Base-by-base conservation (phyloP, 148 eudicot genomes). In the Chenopodium suecicum region DNA sequence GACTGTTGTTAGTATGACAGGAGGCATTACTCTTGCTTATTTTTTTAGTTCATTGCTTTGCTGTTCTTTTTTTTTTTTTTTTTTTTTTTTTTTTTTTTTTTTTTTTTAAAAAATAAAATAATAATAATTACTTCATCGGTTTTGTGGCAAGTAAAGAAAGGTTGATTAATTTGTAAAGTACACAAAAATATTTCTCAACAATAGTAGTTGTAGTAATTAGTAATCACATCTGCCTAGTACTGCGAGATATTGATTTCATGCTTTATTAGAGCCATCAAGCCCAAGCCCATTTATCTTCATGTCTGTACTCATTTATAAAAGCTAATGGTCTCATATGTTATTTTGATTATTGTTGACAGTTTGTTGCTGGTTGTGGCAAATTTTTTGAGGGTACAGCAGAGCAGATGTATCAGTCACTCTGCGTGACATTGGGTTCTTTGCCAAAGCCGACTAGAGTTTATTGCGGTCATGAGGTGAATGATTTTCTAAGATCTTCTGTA, bases 331-430 rank as follows among this genome's bases (percentile, higher is more conserved):
- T 73, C 47, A 66, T 50, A 11, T 67, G 60, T 69, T 10, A 78
- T 22, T 29, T 46, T 79, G 34, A 48, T 54, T 71, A 77, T 44
- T 64, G 76, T 80, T 56, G 79, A 78, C 89, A 95, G 99, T 95
- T 95, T 78, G 50, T 95, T 81, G 99, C 98, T 90, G 99, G 99
- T 47, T 95, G 99, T 83, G 99, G 99, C 48, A 95, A 85, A 86
- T 93, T 95, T 82, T 93, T 92, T 50, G 99, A 95, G 86, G 99
- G 99, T 81, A 93, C 98, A 69, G 97, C 99, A 46, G 99, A 95
- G 70, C 92, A 95, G 85, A 95, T 95, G 99, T 87, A 95, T 85
- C 92, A 93, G 78, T 94, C 99, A 31, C 91, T 95, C 22, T 95
- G 98, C 74, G 90, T 86, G 79, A 95, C 97, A 74, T 83, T 95